phyloP scores from a whole-genome alignment of 2,329 filamentous ascomycete genomes.

The Keithomyces neogunnii region DNA sequence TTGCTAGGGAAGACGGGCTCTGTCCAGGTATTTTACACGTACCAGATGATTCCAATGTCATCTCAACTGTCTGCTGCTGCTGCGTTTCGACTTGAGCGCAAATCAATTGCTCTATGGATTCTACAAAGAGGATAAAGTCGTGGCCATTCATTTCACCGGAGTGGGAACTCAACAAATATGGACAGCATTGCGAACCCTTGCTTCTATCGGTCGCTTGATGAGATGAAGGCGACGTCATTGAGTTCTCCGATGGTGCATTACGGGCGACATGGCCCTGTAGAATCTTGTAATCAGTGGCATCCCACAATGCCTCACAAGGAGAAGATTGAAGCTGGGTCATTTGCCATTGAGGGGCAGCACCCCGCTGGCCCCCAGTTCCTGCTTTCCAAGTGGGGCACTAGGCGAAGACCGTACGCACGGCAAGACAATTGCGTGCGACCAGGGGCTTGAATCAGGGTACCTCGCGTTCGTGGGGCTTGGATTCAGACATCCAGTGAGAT shows the following conservation, averaged over 20 bases:
- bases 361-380: not conserved
- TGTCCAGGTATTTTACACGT: too few species aligned
- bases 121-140: not conserved
- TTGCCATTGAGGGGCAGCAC: not conserved
- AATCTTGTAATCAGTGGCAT: not conserved
- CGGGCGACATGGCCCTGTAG: not conserved
- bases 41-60: too few species aligned
- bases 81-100: too few species aligned
- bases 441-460: not conserved
- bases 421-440: conserved; percentile 1
- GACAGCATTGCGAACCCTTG: not conserved
- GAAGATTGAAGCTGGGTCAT: not conserved
- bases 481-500: not conserved
- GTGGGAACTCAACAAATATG: not conserved
- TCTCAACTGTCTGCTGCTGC: too few species aligned
- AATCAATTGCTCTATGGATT: not conserved
- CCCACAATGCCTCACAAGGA: not conserved
- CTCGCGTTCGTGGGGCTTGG: too few species aligned
- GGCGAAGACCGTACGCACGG: conserved; percentile 1
- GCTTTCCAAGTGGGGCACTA: not conserved
- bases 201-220: not conserved
- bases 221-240: not conserved
- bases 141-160: not conserved
- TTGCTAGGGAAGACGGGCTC: too few species aligned
- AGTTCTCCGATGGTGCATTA: not conserved